These are phyloP conservation scores for Glycine tomentella DNA, from an alignment of 306 rosid species.

Conservation along the genomic window DNA sequence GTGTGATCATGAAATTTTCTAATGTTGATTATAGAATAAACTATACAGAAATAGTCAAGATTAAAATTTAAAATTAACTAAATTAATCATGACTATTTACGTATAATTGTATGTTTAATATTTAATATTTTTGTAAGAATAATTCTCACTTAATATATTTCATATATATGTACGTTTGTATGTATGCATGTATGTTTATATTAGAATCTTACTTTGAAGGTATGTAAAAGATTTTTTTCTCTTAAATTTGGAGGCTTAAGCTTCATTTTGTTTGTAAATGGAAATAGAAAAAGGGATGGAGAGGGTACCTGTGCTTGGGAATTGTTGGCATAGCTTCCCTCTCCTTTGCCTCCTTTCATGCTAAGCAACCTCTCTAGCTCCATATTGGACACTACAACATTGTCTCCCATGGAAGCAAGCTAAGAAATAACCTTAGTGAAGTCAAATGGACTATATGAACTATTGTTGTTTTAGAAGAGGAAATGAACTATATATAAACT, in stretches of 20 bases:
- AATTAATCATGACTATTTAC: neutral
- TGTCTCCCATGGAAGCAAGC: constrained; percentile 66
- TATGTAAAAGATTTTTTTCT: neutral
- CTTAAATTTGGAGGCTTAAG: neutral
- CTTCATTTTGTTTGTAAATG: neutral
- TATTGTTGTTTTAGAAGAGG: neutral
- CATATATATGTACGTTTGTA: neutral
- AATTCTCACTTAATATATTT: neutral
- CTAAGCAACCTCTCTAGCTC: constrained; percentile 81
- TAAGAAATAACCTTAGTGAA: too few relatives aligned
- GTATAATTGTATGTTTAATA: neutral
- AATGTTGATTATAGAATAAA: neutral
- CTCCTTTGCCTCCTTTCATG: constrained; percentile 99
- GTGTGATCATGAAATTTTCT: neutral
- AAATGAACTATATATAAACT: constrained; percentile 15
- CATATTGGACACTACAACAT: constrained; percentile 77
- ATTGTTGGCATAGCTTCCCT: constrained; percentile 91
- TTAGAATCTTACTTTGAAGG: neutral
- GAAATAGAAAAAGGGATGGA: constrained; percentile 16
- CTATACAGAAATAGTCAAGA: neutral
- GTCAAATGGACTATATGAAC: neutral
- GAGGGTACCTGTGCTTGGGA: constrained; percentile 80
- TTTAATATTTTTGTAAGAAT: neutral
- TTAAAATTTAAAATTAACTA: neutral
- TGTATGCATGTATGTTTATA: neutral